Conservation (phyloP, 116 monocot genomes). For the Trichopus zeylanicus region DNA sequence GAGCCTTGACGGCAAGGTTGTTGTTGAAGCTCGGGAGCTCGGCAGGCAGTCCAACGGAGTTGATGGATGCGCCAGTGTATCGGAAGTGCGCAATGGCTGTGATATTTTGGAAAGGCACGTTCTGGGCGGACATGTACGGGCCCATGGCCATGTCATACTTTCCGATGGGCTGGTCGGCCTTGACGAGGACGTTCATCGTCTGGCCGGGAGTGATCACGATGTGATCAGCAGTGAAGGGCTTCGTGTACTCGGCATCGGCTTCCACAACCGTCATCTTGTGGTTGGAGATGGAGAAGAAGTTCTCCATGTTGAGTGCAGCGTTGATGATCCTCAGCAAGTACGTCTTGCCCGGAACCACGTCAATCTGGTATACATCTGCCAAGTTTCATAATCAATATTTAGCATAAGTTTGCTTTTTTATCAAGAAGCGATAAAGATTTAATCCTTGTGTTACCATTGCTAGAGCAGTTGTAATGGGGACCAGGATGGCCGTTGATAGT, state of each 20-base stretch:
- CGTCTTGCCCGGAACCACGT: slow-evolving; percentile 33
- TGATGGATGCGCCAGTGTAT: slow-evolving; percentile 22
- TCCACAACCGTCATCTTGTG: slow-evolving; percentile 49
- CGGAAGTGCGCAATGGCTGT: slow-evolving; percentile 42
- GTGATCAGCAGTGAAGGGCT: slow-evolving; percentile 23
- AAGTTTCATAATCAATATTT: neutral
- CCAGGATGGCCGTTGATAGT: slow-evolving; percentile 49
- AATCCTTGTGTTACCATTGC: slow-evolving; percentile 26
- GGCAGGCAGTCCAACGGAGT: slow-evolving; percentile 8
- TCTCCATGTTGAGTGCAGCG: slow-evolving; percentile 40
- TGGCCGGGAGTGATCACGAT: slow-evolving; percentile 37
- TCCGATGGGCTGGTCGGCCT: slow-evolving; percentile 26
- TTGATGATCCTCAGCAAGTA: slow-evolving; percentile 40
- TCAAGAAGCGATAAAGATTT: neutral
- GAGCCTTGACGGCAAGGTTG: slow-evolving; percentile 14
- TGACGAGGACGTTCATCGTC: slow-evolving; percentile 33
- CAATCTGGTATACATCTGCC: slow-evolving; percentile 36
- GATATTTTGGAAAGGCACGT: slow-evolving; percentile 48
- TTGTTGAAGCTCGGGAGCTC: slow-evolving; percentile 34
- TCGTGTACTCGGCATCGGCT: slow-evolving; percentile 37
- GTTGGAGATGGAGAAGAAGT: slow-evolving; percentile 35
- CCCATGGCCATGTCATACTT: slow-evolving; percentile 42
- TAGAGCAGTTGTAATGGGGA: slow-evolving; percentile 41
- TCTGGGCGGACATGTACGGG: slow-evolving; percentile 35
- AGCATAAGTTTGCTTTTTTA: neutral